Evolutionary conservation across 345 rosid genomes (phyloP).

Genomic region (Noccaea caerulescens): DNA sequence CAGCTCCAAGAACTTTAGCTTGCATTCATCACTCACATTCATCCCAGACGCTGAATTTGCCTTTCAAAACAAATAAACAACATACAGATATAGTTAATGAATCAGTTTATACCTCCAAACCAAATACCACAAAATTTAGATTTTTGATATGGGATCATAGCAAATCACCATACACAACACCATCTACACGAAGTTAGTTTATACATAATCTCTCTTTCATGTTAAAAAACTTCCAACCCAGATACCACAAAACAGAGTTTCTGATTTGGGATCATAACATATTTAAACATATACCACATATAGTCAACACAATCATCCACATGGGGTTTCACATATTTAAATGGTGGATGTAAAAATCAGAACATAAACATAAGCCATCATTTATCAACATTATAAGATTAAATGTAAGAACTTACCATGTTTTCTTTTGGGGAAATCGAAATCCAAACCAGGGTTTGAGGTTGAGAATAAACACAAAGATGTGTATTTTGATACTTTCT

Average conservation of each 20-base stretch:
- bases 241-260: neutral
- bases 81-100: neutral
- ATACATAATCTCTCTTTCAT: neutral
- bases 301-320: neutral
- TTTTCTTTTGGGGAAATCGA: conserved; percentile 9
- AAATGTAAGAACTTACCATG: conserved; percentile 33
- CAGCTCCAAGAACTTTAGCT: conserved; percentile 64
- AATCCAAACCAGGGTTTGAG: conserved; percentile 3
- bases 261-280: neutral
- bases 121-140: neutral
- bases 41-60: conserved; percentile 78
- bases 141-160: neutral
- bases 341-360: neutral
- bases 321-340: neutral
- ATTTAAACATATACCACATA: neutral
- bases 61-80: conserved; percentile 44
- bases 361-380: conserved; percentile 7
- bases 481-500: conserved; percentile 3
- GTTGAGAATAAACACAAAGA: neutral
- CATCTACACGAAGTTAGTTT: neutral
- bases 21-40: conserved; percentile 76
- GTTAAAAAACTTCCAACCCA: conserved; percentile 6
- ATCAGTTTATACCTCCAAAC: neutral
- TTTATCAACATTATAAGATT: neutral
- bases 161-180: conserved; percentile 3